Conservation (phyloP, 163 green algal genomes). For the Scenedesmus sp. region DNA sequence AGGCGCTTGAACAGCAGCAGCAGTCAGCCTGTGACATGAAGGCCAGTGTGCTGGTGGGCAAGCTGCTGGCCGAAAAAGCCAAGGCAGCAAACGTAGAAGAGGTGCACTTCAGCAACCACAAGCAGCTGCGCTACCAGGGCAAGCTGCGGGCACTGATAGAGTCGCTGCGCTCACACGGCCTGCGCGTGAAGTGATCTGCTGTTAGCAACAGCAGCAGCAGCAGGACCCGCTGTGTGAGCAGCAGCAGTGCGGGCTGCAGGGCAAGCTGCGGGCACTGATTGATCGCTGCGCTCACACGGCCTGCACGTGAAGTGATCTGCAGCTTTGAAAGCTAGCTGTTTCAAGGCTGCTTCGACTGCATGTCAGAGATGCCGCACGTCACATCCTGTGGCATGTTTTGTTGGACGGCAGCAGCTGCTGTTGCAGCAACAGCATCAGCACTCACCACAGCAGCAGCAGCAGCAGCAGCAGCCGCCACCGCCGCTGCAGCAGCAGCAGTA, state of each 20-base stretch:
- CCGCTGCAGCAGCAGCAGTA: not conserved
- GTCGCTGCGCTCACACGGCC: not conserved
- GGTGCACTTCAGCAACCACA: constrained; percentile 44
- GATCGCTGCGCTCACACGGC: constrained; percentile 27
- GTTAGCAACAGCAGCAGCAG: not conserved
- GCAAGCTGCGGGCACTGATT: constrained; percentile 43
- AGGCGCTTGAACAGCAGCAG: not conserved
- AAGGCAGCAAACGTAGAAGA: constrained; percentile 17
- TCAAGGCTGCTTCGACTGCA: no score
- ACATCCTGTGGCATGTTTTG: no score
- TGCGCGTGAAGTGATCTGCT: constrained; percentile 7
- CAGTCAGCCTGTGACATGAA: not conserved
- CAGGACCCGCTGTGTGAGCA: no score
- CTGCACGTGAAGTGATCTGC: constrained; percentile 28
- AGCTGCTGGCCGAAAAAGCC: constrained; percentile 44
- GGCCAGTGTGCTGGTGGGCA: constrained; percentile 42
- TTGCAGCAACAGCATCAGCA: no score
- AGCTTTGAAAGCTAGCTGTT: no score
- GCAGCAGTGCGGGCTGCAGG: not conserved
- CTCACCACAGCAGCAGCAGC: not conserved
- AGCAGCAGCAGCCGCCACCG: not conserved
- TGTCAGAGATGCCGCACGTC: no score
- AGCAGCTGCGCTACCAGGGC: constrained; percentile 34
- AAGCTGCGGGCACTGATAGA: constrained; percentile 45
- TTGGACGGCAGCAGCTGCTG: no score